phyloP scores from a whole-genome alignment of 1,284 basidiomycete genomes.

The Cryptococcus depauperatus region DNA sequence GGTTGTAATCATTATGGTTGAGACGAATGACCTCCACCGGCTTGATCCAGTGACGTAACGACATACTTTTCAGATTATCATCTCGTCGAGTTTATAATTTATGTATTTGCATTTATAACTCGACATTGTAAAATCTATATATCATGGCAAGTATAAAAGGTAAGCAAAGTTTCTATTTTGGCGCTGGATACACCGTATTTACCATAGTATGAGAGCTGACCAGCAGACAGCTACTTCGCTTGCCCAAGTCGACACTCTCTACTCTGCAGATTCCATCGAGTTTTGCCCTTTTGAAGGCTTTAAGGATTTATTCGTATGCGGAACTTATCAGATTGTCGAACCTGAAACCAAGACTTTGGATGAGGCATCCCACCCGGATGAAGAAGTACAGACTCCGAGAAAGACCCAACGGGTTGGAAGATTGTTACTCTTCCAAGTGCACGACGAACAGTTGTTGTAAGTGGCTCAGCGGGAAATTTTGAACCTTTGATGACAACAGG shows the following conservation, averaged over 20 bases:
- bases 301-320: slow-evolving; percentile 67
- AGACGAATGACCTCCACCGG: too few relatives aligned
- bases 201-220: too few relatives aligned
- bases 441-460: slow-evolving; percentile 35
- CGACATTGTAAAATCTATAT: too few relatives aligned
- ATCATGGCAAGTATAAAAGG: too few relatives aligned
- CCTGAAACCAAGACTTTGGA: slow-evolving; percentile 10
- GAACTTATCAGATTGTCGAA: slow-evolving; percentile 70
- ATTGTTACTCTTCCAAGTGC: slow-evolving; percentile 54
- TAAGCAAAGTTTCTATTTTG: too few relatives aligned
- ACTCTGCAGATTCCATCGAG: slow-evolving; percentile 82
- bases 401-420: slow-evolving; percentile 53
- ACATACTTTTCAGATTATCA: too few relatives aligned
- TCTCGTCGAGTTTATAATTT: too few relatives aligned
- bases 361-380: slow-evolving; percentile 28
- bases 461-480: slow-evolving; percentile 3
- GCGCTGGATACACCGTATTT: too few relatives aligned
- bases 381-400: slow-evolving; percentile 28
- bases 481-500: neutral
- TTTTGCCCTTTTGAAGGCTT: slow-evolving; percentile 65
- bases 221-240: slow-evolving; percentile 34
- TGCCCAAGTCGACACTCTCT: slow-evolving; percentile 56
- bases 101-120: too few relatives aligned
- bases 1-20: too few relatives aligned
- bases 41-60: too few relatives aligned